phyloP scores from a whole-genome alignment of 2,329 filamentous ascomycete species.

The Nakataea oryzae region DNA sequence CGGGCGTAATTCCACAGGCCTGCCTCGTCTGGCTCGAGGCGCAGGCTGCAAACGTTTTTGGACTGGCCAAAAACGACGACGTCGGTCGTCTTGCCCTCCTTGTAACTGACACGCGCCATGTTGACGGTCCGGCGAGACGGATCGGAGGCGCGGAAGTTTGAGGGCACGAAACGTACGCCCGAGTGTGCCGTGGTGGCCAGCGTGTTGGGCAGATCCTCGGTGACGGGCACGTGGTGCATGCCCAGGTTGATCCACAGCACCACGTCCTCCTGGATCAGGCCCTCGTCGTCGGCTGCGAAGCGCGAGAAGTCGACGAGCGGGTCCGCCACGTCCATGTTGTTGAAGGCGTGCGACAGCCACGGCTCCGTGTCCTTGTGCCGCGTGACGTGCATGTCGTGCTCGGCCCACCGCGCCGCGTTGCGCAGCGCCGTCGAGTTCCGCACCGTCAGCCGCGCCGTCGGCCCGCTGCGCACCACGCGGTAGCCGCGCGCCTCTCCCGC shows the following conservation, averaged over 20 bases:
- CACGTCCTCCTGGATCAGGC: slow-evolving; percentile 29
- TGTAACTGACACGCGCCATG: slow-evolving; percentile 22
- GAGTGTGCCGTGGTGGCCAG: slow-evolving; percentile 35
- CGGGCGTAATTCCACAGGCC: slow-evolving; percentile 19
- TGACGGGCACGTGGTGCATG: slow-evolving; percentile 47
- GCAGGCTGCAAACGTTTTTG: slow-evolving; percentile 13
- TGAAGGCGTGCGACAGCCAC: slow-evolving; percentile 29
- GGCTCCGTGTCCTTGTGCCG: slow-evolving; percentile 42
- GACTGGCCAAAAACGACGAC: slow-evolving; percentile 22
- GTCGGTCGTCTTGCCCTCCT: slow-evolving; percentile 15
- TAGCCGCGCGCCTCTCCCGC: slow-evolving; percentile 38
- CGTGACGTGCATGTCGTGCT: slow-evolving; percentile 39
- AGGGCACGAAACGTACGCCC: slow-evolving; percentile 29
- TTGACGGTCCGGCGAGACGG: slow-evolving; percentile 26
- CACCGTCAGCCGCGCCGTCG: slow-evolving; percentile 33
- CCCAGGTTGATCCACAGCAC: slow-evolving; percentile 43
- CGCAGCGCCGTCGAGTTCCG: slow-evolving; percentile 32
- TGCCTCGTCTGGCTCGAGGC: slow-evolving; percentile 13
- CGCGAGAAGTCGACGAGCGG: slow-evolving; percentile 39
- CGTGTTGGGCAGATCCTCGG: slow-evolving; percentile 42
- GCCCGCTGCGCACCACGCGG: slow-evolving; percentile 29
- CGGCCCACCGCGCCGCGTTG: slow-evolving; percentile 36
- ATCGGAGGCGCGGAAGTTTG: slow-evolving; percentile 31
- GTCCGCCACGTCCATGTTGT: slow-evolving; percentile 30
- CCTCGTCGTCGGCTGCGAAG: slow-evolving; percentile 33